Evolutionary conservation across 164 flowering plant species (phyloP), one percentile per base, ranked within the genome.

Genomic region (Cinnamomum chago): DNA sequence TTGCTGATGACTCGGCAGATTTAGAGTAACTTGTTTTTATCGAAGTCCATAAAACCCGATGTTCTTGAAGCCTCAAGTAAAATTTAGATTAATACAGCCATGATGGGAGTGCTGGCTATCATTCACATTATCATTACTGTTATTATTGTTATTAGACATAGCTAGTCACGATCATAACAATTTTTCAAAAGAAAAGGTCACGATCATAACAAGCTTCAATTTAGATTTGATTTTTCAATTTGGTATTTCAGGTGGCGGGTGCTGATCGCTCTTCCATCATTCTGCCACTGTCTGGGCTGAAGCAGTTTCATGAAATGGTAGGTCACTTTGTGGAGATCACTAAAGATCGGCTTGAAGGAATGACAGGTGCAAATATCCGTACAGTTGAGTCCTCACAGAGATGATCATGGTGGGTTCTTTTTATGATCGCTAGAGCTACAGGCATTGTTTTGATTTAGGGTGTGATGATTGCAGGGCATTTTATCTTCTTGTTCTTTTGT

Each of bases 231-330:
- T 67, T 33, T 28, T 13, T 67, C 27, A 15, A 28, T 27, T 22
- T 67, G 28, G 20, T 20, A 22, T 65, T 89, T 78, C 86, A 93
- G 98, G 98, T 93, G 68, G 92, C 95, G 28, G 98, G 97, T 33
- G 86, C 97, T 35, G 97, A 93, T 76, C 86, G 95, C n/a, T 94
- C 98, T 5, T 94, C 97, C 67, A 94, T 92, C 73, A 94, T 94
- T 73, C 93, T 94, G 58, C 97, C 97, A 12, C 78, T 94, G 62
- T 92, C 98, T 11, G 95, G 97, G 24, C 81, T 94, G 76, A 94
- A 86, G 76, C 94, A 88, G 81, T 92, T 92, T 67, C 85, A 94
- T 77, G 95, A 94, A 81, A 86, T 92, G 87, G 84, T 92, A 50
- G 95, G 95, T 78, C 97, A 94, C 75, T 92, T 94, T 72, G 98